Base-by-base conservation (phyloP, 73 alveolate species). In the Paramecium primaurelia region DNA sequence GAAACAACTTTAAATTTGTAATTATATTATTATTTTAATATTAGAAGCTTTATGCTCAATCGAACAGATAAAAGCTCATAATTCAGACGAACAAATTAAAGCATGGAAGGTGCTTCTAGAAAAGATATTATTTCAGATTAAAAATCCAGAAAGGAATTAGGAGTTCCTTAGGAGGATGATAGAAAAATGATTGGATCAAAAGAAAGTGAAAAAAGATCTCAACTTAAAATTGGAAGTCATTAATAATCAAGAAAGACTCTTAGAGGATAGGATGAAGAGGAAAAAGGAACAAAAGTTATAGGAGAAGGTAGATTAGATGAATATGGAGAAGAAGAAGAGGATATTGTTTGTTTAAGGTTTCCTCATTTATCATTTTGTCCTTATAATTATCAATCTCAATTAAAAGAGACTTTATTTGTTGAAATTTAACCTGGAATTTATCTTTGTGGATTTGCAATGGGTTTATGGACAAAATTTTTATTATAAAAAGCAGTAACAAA, bases 361-460 rank as follows among this genome's bases (percentile, higher is more conserved):
- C 99, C 99, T 18, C 99, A 97, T 95, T 87, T 95, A 71, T 94
- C 94, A 28, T 92, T 95, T 37, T 97, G 99, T 77, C 98, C 98
- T 7, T 97, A 97, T 71, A 97, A 96, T 30, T 92, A 93, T 88
- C 95, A 97, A 59, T 93, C 71, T 7, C 49, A 80, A 47, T 71
- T 93, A 32, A 75, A 86, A 6, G 85, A 93, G 38, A 93, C 93
- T 36, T 88, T 80, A 73, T 92, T 92, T 16, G 22, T 88, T 25
- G 92, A 90, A 71, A 64, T 93, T 16, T 44, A 26, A 7, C 93
- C 77, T 22, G 86, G 92, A 80, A 60, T 93, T 40, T 93, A 58
- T 93, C 86, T 86, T 8, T 93, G 96, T 28, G 89, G 93, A 22
- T 58, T 93, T 77, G 95, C 93, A 45, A 59, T 86, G 38, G 96